Conservation (phyloP, 2,329 filamentous ascomycete genomes). For the Cercospora sesami region DNA sequence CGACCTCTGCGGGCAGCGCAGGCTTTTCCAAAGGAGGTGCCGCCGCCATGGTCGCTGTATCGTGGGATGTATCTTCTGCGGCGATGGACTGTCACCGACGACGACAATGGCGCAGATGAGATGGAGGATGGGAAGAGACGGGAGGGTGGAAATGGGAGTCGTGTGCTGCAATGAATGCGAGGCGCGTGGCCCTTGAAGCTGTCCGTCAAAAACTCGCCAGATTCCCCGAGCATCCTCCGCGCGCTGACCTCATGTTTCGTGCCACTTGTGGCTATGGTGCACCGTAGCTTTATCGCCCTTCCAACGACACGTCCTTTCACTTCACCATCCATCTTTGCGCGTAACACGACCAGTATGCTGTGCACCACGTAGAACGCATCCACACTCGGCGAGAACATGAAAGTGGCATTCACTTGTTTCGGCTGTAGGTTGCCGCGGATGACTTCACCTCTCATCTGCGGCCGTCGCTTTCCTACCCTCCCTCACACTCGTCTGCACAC, state of each 20-base stretch:
- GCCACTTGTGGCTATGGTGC: not conserved
- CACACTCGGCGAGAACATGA: not conserved
- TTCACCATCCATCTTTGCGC: not conserved
- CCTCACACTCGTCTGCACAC: not conserved
- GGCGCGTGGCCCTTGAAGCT: not conserved
- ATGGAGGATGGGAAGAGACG: not conserved
- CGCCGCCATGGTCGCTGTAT: constrained; percentile 17
- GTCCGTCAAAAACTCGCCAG: not conserved
- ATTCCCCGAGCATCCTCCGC: not conserved
- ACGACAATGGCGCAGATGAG: constrained; percentile 2
- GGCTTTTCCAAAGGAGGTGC: constrained; percentile 33
- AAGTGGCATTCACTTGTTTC: not conserved
- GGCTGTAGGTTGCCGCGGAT: not conserved
- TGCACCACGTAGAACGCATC: not conserved
- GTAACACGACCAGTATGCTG: not conserved
- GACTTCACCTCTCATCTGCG: not conserved
- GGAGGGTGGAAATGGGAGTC: not conserved
- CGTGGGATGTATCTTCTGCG: not conserved
- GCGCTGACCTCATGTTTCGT: not conserved
- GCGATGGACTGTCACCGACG: constrained; percentile 1
- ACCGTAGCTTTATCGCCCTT: not conserved
- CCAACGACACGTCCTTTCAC: not conserved
- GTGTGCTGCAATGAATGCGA: not conserved
- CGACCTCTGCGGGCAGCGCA: constrained; percentile 28
- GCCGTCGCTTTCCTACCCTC: not conserved